phyloP scores from a whole-genome alignment of 805 yeast species.

The Barnettozyma pratensis region DNA sequence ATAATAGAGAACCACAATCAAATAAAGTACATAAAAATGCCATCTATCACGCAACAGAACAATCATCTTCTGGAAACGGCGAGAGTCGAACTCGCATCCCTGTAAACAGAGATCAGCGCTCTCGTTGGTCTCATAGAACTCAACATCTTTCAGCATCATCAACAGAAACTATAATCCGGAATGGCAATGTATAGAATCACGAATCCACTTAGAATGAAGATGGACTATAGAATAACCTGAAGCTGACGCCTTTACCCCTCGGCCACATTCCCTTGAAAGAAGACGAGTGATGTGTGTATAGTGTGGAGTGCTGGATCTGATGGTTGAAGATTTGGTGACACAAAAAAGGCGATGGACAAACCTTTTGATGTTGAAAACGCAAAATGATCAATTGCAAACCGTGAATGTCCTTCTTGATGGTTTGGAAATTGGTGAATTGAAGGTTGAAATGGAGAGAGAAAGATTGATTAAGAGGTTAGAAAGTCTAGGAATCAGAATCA shows the following conservation, averaged over 20 bases:
- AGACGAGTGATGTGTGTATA: background rate
- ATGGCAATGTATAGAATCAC: background rate
- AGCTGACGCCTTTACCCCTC: conserved; percentile 25
- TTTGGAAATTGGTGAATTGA: background rate
- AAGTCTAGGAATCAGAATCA: background rate
- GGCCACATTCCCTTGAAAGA: conserved; percentile 20
- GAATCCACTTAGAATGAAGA: background rate
- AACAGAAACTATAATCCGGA: background rate
- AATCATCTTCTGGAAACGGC: conserved; percentile 16
- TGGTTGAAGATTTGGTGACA: background rate
- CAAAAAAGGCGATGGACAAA: background rate
- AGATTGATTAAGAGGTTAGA: too few species aligned
- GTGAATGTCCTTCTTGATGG: too few species aligned
- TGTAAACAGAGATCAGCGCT: conserved; percentile 20
- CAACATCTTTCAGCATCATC: background rate
- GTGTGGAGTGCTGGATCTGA: too few species aligned
- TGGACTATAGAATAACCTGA: conserved; percentile 9
- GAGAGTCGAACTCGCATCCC: conserved; percentile 25
- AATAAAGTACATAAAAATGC: background rate
- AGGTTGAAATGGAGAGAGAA: background rate
- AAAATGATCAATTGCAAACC: too few species aligned
- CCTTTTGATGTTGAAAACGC: background rate
- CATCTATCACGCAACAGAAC: too few species aligned
- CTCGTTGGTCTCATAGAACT: conserved; percentile 3
- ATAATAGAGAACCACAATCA: background rate